Evolutionary conservation across 805 yeast genomes (phyloP).

Genomic region (Lachancea cidri): DNA sequence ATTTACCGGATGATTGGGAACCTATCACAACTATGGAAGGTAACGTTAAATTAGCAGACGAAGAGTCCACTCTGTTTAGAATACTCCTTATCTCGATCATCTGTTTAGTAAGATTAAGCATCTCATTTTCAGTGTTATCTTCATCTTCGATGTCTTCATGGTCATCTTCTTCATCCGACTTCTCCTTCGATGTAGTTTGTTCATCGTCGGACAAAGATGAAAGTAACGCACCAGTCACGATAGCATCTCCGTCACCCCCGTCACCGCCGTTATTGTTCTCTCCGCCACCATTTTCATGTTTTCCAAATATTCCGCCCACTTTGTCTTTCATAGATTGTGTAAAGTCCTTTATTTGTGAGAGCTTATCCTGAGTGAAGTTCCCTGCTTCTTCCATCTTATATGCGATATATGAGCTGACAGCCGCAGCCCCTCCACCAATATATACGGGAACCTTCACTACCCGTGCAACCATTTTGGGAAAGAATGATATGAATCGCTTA

Average conservation of each 20-base stretch:
- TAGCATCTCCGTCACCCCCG: conserved; percentile 54
- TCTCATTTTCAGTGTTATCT: conserved; percentile 66
- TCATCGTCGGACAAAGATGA: conserved; percentile 18
- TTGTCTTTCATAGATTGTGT: conserved; percentile 50
- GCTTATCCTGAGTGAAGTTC: conserved; percentile 58
- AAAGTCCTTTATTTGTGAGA: conserved; percentile 57
- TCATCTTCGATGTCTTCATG: conserved; percentile 50
- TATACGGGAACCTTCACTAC: conserved; percentile 67
- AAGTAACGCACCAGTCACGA: conserved; percentile 34
- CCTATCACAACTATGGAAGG: conserved; percentile 97
- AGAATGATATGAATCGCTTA: conserved; percentile 27
- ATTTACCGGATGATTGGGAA: conserved; percentile 95
- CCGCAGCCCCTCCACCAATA: conserved; percentile 87
- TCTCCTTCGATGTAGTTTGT: conserved; percentile 13
- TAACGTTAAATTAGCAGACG: conserved; percentile 66
- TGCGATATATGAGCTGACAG: conserved; percentile 89
- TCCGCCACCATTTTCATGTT: conserved; percentile 19
- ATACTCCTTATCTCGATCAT: conserved; percentile 94
- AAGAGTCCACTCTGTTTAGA: conserved; percentile 66
- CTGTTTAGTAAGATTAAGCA: conserved; percentile 84
- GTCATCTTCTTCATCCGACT: conserved; percentile 37
- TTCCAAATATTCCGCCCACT: conserved; percentile 28
- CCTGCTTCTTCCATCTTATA: conserved; percentile 90
- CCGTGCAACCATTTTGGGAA: conserved; percentile 52
- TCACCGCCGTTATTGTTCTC: conserved; percentile 43